Evolutionary conservation across 495 filamentous ascomycete species (phyloP).

Genomic region (Achaetomiella virescens): DNA sequence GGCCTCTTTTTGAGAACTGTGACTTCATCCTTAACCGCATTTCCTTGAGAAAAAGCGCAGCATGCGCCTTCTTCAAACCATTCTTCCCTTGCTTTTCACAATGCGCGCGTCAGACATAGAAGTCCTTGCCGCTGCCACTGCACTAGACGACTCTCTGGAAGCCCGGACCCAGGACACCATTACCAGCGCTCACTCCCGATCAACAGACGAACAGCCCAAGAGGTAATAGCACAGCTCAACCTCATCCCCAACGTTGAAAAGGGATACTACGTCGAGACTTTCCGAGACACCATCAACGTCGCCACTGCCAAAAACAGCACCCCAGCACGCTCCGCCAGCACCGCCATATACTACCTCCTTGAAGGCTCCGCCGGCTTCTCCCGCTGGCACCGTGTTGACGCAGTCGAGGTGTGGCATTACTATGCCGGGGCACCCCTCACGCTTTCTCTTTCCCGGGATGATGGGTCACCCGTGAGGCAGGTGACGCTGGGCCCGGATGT

Average conservation of each 20-base stretch:
- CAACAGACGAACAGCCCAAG: slow-evolving; percentile 28
- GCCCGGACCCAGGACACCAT: not conserved
- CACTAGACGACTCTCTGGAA: not conserved
- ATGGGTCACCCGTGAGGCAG: slow-evolving; percentile 25
- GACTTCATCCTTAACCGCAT: too few species aligned
- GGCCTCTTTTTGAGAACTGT: too few species aligned
- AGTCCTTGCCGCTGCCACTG: not conserved
- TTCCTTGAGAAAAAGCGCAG: too few species aligned
- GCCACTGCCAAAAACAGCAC: slow-evolving; percentile 3
- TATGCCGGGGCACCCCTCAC: slow-evolving; percentile 44
- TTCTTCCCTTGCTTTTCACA: too few species aligned
- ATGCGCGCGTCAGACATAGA: not conserved
- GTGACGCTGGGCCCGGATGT: slow-evolving; percentile 36
- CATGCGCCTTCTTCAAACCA: too few species aligned
- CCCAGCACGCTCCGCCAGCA: slow-evolving; percentile 37
- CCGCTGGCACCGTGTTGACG: slow-evolving; percentile 44
- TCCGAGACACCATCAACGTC: slow-evolving; percentile 28
- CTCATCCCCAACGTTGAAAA: slow-evolving; percentile 40
- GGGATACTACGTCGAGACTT: slow-evolving; percentile 44
- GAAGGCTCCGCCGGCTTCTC: slow-evolving; percentile 35
- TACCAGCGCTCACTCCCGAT: not conserved
- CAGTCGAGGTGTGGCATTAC: slow-evolving; percentile 45
- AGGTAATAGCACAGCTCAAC: slow-evolving; percentile 34
- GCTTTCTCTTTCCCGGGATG: slow-evolving; percentile 33
- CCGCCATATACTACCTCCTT: slow-evolving; percentile 46